Evolutionary conservation across 1,284 basidiomycete species (phyloP).

Genomic region (Phaffia rhodozyma): DNA sequence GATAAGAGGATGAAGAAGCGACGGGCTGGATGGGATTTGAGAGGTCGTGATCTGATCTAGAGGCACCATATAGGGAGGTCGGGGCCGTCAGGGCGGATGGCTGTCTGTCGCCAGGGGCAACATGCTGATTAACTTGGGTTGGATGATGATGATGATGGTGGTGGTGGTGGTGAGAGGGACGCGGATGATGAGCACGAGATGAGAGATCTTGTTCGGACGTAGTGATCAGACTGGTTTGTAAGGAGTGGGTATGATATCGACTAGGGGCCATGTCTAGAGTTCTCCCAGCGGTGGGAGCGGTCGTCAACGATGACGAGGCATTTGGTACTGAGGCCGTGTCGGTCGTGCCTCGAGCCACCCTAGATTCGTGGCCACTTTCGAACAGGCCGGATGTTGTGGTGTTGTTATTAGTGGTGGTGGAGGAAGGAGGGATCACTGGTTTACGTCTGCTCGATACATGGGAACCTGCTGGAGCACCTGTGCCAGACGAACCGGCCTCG

Average conservation of each 20-base stretch:
- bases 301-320: no score
- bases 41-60: not conserved
- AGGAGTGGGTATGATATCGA: no score
- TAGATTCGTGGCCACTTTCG: no score
- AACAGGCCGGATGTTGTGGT: no score
- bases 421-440: constrained; percentile 31
- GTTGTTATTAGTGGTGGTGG: constrained; percentile 3
- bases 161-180: constrained; percentile 5
- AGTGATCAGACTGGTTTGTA: no score
- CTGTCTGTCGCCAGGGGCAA: constrained; percentile 16
- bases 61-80: constrained; percentile 14
- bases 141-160: constrained; percentile 14
- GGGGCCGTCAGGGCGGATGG: constrained; percentile 14
- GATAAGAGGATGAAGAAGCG: not conserved
- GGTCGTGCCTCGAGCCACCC: no score
- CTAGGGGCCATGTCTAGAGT: no score
- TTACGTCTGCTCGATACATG: constrained; percentile 36
- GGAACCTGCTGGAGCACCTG: constrained; percentile 1
- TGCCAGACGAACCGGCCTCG: constrained; percentile 32
- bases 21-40: not conserved
- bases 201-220: no score
- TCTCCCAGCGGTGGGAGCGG: no score
- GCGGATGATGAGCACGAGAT: no score
- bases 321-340: no score
- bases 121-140: constrained; percentile 5